Evolutionary conservation across 306 rosid genomes (phyloP).

Genomic region (Betula pendula): DNA sequence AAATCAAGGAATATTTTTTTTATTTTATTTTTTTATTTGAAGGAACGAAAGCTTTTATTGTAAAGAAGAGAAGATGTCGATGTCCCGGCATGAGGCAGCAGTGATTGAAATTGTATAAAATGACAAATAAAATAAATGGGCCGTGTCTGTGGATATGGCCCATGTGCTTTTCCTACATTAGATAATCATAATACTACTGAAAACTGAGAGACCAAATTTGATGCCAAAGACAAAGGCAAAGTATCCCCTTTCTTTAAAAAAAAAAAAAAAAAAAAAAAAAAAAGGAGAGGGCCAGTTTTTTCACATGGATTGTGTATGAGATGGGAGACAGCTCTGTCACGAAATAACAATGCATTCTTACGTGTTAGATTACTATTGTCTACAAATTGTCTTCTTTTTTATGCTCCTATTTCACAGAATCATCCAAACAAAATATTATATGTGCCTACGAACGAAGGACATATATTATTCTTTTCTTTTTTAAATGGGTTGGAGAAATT

Average conservation of each 20-base stretch:
- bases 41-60: no score
- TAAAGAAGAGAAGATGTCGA: no score
- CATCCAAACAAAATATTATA: not conserved
- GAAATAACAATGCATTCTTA: no score
- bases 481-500: no score
- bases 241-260: no score
- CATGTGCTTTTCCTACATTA: slow-evolving; percentile 19
- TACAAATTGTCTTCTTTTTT: no score
- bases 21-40: no score
- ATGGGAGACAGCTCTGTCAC: slow-evolving; percentile 27
- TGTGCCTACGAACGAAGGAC: no score
- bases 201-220: not conserved
- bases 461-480: no score
- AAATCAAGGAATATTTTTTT: not conserved
- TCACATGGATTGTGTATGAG: slow-evolving; percentile 16
- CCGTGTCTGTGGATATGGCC: slow-evolving; percentile 24
- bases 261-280: not conserved
- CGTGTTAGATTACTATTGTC: not conserved
- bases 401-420: not conserved
- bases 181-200: not conserved
- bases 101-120: no score
- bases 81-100: no score
- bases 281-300: not conserved
- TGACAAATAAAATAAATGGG: not conserved
- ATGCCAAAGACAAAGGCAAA: not conserved